Base-by-base conservation (phyloP, 163 green algal species). In the Chlamydomonas reinhardtii region DNA sequence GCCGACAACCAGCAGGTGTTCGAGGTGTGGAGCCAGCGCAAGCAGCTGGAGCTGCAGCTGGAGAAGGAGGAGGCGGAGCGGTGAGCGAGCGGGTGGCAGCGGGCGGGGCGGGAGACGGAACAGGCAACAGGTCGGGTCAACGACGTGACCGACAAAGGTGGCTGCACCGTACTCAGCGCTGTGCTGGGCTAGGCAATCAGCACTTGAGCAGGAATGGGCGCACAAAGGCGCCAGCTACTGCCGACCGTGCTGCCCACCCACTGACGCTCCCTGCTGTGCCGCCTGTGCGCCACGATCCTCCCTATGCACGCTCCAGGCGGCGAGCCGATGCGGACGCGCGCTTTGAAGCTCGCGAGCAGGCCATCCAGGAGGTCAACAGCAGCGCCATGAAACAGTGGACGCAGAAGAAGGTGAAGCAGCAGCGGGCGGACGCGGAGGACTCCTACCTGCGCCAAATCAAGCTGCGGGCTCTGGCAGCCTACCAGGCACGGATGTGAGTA, bases 1-100 rank as follows among this genome's bases (percentile, higher is more conserved):
- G 37, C 59, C 2, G 82, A 87, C n/a, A 82, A 80, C 39, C 32
- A 73, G 59, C 34, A 64, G 22, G 82, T 87, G 31, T 87, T 59
- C 19, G 82, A 87, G 5, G 72, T 87, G 37, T 87, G 82, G 82
- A 81, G 61, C 72, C 82, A 87, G 72, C 82, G 82, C 29, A 87
- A 87, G 82, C 39, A 66, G 5, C 25, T 87, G 72, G 82, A 87
- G 39, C 61, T 39, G 61, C 59, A 81, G 52, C 3, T 87, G 61
- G 39, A 82, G 31, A 35, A 43, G 5, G 82, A 87, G 39, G 82
- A 87, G 61, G 61, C 35, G 0, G 82, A 82, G 2, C 25, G 72
- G 82, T 87, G 56, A 35, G 81, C 3, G 24, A 1, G 12, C 6
- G 48, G 6, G 9, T 19, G 39, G 11, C 48, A 56, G 48, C 48